These are phyloP conservation scores for Arthrobotrys musiformis DNA, from an alignment of 2,329 filamentous ascomycete genomes.

Conservation along the genomic window DNA sequence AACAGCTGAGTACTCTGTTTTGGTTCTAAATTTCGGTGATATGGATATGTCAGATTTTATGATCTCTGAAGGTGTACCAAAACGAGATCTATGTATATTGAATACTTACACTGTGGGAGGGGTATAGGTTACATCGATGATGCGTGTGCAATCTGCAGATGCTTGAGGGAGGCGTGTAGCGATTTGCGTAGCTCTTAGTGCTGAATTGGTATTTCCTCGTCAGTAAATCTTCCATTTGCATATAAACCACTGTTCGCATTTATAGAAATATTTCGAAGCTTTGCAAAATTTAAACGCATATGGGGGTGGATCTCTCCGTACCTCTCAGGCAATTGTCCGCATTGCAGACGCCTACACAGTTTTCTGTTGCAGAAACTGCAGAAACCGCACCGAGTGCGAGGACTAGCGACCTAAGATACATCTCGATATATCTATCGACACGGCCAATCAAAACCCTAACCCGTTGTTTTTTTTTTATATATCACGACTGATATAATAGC, in stretches of 20 bases:
- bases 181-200: slow-evolving; percentile 7
- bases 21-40: neutral
- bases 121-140: slow-evolving; percentile 15
- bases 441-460: neutral
- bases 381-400: slow-evolving; percentile 2
- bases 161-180: slow-evolving; percentile 8
- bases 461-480: no score
- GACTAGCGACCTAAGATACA: neutral
- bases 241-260: no score
- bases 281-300: neutral
- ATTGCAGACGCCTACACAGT: neutral
- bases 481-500: no score
- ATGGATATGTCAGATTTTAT: neutral
- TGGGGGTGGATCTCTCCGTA: neutral
- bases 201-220: neutral
- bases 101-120: slow-evolving; percentile 8
- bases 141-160: slow-evolving; percentile 12
- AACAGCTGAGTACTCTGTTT: slow-evolving; percentile 12
- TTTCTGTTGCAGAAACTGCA: slow-evolving; percentile 2
- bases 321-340: slow-evolving; percentile 31
- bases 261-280: no score
- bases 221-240: neutral
- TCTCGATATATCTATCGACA: slow-evolving; percentile 1
- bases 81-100: neutral
- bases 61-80: neutral